Conservation (phyloP, 108 stramenopile genomes). For the Heterococcus sp. region DNA sequence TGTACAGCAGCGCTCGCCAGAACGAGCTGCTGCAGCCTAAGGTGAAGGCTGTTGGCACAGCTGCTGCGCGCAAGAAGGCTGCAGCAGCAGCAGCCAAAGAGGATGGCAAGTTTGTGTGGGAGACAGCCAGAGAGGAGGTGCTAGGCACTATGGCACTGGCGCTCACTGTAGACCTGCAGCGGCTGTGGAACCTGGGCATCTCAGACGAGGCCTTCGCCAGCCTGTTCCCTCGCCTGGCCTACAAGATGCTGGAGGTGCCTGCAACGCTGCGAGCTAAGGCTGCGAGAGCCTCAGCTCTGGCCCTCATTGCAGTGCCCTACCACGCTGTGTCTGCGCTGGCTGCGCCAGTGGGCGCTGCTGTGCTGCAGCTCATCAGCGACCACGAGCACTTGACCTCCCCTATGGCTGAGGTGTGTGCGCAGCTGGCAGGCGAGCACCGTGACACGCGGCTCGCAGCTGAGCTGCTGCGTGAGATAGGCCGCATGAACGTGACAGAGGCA, state of each 20-base stretch:
- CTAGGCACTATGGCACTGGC: constrained; percentile 24
- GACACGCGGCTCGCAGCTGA: constrained; percentile 28
- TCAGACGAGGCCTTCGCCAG: constrained; percentile 16
- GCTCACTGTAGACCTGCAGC: constrained; percentile 6
- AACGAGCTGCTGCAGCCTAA: neutral
- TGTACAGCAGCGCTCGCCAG: constrained; percentile 23
- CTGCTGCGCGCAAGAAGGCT: neutral
- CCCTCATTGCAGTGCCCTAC: constrained; percentile 27
- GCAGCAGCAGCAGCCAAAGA: neutral
- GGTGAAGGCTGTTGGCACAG: neutral
- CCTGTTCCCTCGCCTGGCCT: constrained; percentile 33
- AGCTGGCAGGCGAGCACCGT: constrained; percentile 2
- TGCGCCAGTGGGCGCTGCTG: constrained; percentile 13
- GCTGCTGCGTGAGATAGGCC: constrained; percentile 37
- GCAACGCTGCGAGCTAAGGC: neutral
- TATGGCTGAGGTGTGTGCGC: constrained; percentile 14
- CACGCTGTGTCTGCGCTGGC: constrained; percentile 8
- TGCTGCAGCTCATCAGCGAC: constrained; percentile 11
- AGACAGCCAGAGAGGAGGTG: constrained; percentile 18
- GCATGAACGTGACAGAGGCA: constrained; percentile 3
- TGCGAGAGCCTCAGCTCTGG: constrained; percentile 3
- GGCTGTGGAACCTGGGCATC: constrained; percentile 28
- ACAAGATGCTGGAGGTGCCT: constrained; percentile 28
- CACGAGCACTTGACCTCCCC: constrained; percentile 9
- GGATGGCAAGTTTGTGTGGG: too few relatives aligned